Evolutionary conservation across 352 stramenopile species (phyloP), one percentile per base, ranked within the genome.

Genomic region (Phytophthora tentaculata): DNA sequence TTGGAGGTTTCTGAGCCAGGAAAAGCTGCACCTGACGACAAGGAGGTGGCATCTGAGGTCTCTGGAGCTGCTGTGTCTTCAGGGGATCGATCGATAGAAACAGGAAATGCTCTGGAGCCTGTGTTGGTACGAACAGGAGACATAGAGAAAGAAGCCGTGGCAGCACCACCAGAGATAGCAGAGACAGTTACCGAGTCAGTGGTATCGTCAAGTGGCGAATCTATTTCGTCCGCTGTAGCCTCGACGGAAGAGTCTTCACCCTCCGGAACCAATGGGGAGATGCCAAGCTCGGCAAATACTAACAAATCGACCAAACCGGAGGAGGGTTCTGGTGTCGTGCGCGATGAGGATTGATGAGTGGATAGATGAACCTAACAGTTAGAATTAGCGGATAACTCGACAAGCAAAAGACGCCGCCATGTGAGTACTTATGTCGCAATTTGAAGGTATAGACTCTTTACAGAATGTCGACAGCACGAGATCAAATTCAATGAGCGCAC

Each of bases 321-420:
- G 8, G 60, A 70, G 45, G 50, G 67, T 24, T 52, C 66, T 43
- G 56, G 66, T 64, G 52, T 29, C 47, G n/a, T 64, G 5, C 29
- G 60, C 45, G 43, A 44, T 32, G 43, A 62, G 29, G 51, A 64
- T 62, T 71, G 59, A 64, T 69, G 55, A 71, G 71, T 73, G 59
- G 41, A 67, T 70, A 67, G 52, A 75, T 61, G 49, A 63, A 66
- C 60, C 56, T 54, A 72, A 74, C 61, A 63, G 48, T 73, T 73
- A 76, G 55, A 76, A 69, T 53, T 45, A 61, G 59, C 58, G 49
- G 55, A 45, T 70, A 77, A 68, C 61, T 62, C 52, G 23, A 56
- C 22, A 67, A 73, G 51, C 51, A 70, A 50, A 65, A 64, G 62
- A 73, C 41, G 32, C 58, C 41, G 24, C 50, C 28, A 56, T 16